A percentile compares a stretch with the other conserved stretches of the same genome.
phyloP scores from a whole-genome alignment of 2,329 filamentous ascomycete species.

The Fusarium mexicanum region DNA sequence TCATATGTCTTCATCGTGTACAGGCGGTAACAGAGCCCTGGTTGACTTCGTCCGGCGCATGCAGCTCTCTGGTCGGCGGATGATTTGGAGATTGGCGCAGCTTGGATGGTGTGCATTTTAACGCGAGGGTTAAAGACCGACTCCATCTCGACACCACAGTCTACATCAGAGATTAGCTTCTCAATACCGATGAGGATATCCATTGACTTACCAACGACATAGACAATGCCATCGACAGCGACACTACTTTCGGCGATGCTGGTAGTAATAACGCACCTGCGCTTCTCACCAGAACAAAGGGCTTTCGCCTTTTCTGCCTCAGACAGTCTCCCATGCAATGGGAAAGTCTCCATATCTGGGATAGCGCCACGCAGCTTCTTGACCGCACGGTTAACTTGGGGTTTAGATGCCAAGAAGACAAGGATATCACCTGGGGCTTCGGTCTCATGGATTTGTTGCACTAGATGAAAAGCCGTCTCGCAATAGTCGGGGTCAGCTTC shows the following conservation, averaged over 20 bases:
- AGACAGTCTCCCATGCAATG: neutral
- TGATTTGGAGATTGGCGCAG: neutral
- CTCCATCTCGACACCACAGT: neutral
- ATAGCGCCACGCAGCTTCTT: neutral
- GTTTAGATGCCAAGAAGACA: neutral
- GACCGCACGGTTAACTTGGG: neutral
- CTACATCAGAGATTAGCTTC: neutral
- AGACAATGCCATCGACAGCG: neutral
- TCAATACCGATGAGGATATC: neutral
- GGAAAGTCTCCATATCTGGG: neutral
- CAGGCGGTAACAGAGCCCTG: neutral
- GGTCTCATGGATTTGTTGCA: neutral
- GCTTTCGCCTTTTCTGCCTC: neutral
- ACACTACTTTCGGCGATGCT: neutral
- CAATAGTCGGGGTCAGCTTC: fast-evolving
- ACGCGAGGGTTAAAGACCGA: neutral
- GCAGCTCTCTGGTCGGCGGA: neutral
- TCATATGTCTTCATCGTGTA: neutral
- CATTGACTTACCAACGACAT: neutral
- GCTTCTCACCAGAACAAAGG: neutral
- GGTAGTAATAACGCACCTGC: neutral
- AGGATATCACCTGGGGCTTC: neutral
- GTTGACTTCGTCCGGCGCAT: neutral
- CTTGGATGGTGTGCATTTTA: neutral
- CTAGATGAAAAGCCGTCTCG: fast-evolving